Evolutionary conservation across 495 filamentous ascomycete species (phyloP).

Genomic region (Penicillium silybi): DNA sequence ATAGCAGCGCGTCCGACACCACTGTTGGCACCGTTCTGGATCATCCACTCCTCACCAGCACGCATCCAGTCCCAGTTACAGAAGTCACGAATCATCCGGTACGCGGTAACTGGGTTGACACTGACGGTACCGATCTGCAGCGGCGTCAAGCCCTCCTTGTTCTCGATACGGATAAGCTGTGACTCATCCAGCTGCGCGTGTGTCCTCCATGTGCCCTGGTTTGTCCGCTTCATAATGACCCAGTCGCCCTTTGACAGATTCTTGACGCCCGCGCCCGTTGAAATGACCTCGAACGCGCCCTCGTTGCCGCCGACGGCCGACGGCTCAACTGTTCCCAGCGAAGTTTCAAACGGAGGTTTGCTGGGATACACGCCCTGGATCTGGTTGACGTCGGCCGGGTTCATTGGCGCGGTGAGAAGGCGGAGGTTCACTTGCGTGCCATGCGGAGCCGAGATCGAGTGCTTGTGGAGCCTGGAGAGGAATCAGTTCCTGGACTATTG

Average conservation of each 20-base stretch:
- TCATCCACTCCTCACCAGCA: conserved; percentile 67
- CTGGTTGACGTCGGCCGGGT: conserved; percentile 96
- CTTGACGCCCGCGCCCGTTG: conserved; percentile 56
- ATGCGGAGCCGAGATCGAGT: conserved; percentile 72
- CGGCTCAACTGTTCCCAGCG: conserved; percentile 70
- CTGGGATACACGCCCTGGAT: conserved; percentile 95
- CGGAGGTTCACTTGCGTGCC: conserved; percentile 60
- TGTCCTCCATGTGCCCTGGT: conserved; percentile 90
- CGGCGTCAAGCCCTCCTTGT: conserved; percentile 62
- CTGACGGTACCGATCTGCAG: conserved; percentile 78
- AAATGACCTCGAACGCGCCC: conserved; percentile 79
- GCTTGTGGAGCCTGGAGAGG: conserved; percentile 61
- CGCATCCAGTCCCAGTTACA: conserved; percentile 53
- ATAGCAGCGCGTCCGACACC: conserved; percentile 88
- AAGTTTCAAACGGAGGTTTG: conserved; percentile 66
- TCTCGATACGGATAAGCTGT: conserved; percentile 60
- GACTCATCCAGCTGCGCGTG: conserved; percentile 70
- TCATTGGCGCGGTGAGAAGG: conserved; percentile 85
- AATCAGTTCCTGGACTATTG: conserved; percentile 2
- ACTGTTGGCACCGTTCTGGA: conserved; percentile 94
- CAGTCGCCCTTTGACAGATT: conserved; percentile 71
- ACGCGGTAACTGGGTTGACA: conserved; percentile 91
- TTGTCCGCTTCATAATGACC: conserved; percentile 78
- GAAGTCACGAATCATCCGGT: conserved; percentile 87
- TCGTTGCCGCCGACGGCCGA: conserved; percentile 84